Percentiles rank a stretch among this genome's conserved stretches.
Conservation (phyloP, 345 rosid genomes). For the sweet orange (Citrus sinensis) region DNA sequence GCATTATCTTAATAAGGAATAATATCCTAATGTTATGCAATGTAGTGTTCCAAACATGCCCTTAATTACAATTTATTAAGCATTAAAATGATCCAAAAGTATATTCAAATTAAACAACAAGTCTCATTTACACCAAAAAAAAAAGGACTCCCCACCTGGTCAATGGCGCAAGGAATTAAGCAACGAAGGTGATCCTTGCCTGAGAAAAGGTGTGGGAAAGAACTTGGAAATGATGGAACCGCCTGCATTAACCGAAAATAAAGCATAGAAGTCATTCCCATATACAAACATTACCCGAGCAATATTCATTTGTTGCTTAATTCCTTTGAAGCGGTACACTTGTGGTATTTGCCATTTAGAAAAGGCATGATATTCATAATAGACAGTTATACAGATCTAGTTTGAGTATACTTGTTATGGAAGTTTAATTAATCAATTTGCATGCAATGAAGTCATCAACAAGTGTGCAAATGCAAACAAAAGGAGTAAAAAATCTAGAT, state of each 20-base stretch:
- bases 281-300: background rate
- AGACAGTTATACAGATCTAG: background rate
- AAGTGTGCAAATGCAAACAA: background rate
- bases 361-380: constrained; percentile 1
- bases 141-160: constrained; percentile 55
- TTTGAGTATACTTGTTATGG: background rate
- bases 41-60: no score
- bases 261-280: background rate
- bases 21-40: no score
- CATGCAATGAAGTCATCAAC: background rate
- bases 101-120: background rate
- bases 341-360: background rate
- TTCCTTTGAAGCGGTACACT: background rate
- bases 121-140: background rate
- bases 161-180: constrained; percentile 95
- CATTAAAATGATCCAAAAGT: background rate
- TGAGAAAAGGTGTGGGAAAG: constrained; percentile 83
- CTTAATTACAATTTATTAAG: background rate
- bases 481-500: background rate
- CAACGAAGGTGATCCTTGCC: constrained; percentile 74
- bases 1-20: no score
- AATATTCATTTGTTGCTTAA: background rate
- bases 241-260: constrained; percentile 50
- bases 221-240: constrained; percentile 89
- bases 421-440: background rate